Base-by-base conservation (phyloP, 345 rosid species). In the Pseudoturritis turrita region DNA sequence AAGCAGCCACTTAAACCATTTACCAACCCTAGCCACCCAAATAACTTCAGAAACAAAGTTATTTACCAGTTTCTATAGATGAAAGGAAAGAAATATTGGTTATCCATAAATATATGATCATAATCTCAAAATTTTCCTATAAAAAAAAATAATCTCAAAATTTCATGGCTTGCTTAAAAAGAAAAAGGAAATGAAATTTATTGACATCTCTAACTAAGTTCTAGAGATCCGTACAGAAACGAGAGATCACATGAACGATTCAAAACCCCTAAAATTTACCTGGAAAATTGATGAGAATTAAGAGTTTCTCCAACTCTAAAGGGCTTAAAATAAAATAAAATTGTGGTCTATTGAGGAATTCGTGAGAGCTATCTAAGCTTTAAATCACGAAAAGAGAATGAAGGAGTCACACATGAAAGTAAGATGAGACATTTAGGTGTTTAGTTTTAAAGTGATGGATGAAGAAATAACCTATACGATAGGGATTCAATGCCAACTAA, bases 401-500 rank as follows among this genome's bases (percentile, higher is more conserved):
- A 73, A 8, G 22, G 56, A 63, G 23, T 31, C 55, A 63, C 58
- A 35, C 56, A 21, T 21, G 45, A 61, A 55, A 25, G 71, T 45
- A 44, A 55, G 64, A 53, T 6, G 39, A 63, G 33, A 53, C 62
- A 4, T n/a, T 29, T 53, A 15, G 37, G 28, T 52, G 37, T 72
- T n/a, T 52, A 44, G 33, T 12, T 40, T 71, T 28, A 40, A 39
- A 40, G 55, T 53, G 35, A 22, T 49, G 37, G 47, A 37, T 65
- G 49, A 50, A 65, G 7, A n/a, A 51, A 36, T 65, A 50, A 23
- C 70, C 12, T 43, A 21, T 56, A 62, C 47, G 70, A 62, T 62
- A 40, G 46, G 22, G 13, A 51, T 62, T 62, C 62, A 51, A 43
- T 52, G 18, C 62, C 39, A 52, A 62, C 45, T 29, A n/a, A 51